phyloP scores from a whole-genome alignment of 1,139 yeast species.

The Arxiozyma slooffiae region DNA sequence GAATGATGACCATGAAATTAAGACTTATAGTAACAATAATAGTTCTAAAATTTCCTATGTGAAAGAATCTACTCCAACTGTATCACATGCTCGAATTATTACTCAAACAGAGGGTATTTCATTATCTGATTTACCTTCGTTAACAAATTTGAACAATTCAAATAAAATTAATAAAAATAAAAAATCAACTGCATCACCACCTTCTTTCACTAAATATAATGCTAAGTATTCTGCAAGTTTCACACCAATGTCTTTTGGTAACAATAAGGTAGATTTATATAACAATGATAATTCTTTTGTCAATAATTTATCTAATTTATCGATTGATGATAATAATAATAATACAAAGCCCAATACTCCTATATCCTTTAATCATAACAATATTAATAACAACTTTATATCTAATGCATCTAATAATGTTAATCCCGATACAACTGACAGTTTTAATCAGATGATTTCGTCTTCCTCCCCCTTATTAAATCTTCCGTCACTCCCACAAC shows the following conservation, averaged over 20 bases:
- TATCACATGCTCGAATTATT: background rate
- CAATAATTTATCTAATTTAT: background rate
- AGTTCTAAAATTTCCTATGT: background rate
- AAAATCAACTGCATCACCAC: background rate
- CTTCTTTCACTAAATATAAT: conserved; percentile 22
- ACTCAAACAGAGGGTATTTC: background rate
- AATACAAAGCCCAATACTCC: background rate
- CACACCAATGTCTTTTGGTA: conserved; percentile 19
- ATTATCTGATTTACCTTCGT: conserved; percentile 5
- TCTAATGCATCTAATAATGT: background rate
- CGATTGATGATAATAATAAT: conserved; percentile 2
- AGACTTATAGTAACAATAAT: background rate
- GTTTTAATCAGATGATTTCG: conserved; percentile 2
- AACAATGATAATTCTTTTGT: background rate
- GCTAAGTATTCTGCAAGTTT: conserved; percentile 30
- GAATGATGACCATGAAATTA: background rate
- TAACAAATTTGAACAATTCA: conserved; percentile 4
- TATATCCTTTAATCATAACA: conserved; percentile 1
- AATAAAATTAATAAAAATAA: background rate
- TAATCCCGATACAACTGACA: conserved; percentile 3
- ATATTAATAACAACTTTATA: background rate
- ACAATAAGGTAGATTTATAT: background rate
- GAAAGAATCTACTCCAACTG: conserved; percentile 1
- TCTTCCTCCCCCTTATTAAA: background rate
- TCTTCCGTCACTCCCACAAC: conserved; percentile 1